Base-by-base conservation (phyloP, 179 eudicot species). In the Patellifolia procumbens region DNA sequence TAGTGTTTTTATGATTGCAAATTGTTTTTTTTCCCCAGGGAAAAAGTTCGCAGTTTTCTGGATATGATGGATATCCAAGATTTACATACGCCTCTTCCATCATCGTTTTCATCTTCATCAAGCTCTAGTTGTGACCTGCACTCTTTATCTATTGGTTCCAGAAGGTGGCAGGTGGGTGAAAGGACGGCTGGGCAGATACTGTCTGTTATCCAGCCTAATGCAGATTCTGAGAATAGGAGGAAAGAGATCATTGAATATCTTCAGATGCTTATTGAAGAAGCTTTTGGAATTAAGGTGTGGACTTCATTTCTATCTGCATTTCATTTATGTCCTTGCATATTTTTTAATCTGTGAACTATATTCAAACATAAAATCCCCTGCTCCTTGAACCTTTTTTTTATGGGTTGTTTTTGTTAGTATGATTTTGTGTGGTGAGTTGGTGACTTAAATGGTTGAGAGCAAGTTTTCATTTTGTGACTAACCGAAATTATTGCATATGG, bases 241-340 rank as follows among this genome's bases (percentile, higher is more conserved):
- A 80, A 82, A 74, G 80, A 75, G 62, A 72, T 81, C 13, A 85
- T 83, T 46, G 80, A 80, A 56, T 85, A 81, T 75, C 81, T 87
- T 56, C 87, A 83, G 69, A 49, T 64, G 24, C 78, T 85, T 76
- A 60, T 81, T 69, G 82, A 53, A 81, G 76, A 78, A 26, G 73
- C 81, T 77, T 80, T 72, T 80, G 85, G 78, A 68, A 68, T 79
- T 35, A 81, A 80, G 88, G 90, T 87, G 85, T 80, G 63, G 78
- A 71, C 61, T 62, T 75, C 32, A 43, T 35, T 48, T 74, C n/a
- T 71, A 60, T 63, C 42, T 64, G 13, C 46, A 48, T 35, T 68
- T 31, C 26, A 55, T 67, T 66, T 26, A 48, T 73, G 31, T 76
- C 43, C 42, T 32, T 24, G 72, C 52, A 22, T 37, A 37, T 51